Base-by-base conservation (phyloP, 441 rosid species). In the Sinapis alba region DNA sequence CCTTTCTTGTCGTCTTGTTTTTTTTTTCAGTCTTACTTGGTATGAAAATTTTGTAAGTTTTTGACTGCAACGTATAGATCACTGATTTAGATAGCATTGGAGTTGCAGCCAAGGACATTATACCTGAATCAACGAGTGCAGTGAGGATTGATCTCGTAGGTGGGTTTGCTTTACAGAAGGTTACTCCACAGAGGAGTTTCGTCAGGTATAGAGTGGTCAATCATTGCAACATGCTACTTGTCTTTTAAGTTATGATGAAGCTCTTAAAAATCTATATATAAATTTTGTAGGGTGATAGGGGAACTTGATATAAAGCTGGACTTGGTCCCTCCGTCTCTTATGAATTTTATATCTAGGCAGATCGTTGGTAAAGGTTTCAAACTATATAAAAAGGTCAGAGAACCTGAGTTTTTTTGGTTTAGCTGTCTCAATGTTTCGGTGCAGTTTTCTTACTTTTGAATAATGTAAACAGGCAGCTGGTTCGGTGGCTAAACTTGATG, bases 121-220 rank as follows among this genome's bases (percentile, higher is more conserved):
- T 47, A 47, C 54, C 54, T 47, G 54, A 47, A 1, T 2, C 6
- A 21, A 26, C 47, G 87, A 94, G 89, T 60, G 91, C 90, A 45
- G 91, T 89, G 65, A 88, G 98, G 84, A 83, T 94, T 47, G 98
- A 87, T 75, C 19, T 88, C 60, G 88, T 88, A 26, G 99, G 99
- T 43, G 99, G 99, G 38, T 89, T 90, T 81, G 99, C 89, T 56
- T 56, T 92, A 57, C 98, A 96, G 80, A 96, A 94, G 87, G 93
- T 96, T 74, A 82, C 88, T 63, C 58, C 87, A 6, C 78, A 82
- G 78, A 88, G 89, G 86, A 92, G 97, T 87, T 96, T 89, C 79
- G 88, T 96, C 74, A 85, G 98, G 98, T 96, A 47, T 41, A 24
- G 1, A n/a, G 59, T 58, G 2, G 50, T 13, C 50, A 45, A 15